A percentile compares a stretch with the other conserved stretches of the same genome.
phyloP scores from a whole-genome alignment of 1,284 basidiomycete species.

The Leccinum pachyderme region DNA sequence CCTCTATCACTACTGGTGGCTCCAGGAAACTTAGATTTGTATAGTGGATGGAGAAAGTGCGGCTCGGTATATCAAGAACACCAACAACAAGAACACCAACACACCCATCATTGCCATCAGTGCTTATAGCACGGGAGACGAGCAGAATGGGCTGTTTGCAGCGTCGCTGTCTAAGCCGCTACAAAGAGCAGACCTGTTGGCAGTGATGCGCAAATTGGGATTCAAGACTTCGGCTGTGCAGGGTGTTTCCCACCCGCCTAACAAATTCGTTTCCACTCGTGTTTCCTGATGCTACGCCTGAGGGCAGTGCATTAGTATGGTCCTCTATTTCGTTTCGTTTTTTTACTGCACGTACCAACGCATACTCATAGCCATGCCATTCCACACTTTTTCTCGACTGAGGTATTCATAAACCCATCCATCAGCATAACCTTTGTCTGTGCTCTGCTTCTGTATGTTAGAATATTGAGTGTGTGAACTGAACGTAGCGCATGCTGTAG shows the following conservation, averaged over 20 bases:
- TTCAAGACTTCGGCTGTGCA: slow-evolving; percentile 84
- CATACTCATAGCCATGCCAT: slow-evolving; percentile 35
- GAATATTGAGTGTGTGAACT: slow-evolving; percentile 25
- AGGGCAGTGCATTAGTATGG: slow-evolving; percentile 13
- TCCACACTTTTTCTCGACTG: slow-evolving; percentile 14
- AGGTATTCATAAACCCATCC: slow-evolving; percentile 30
- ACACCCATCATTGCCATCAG: slow-evolving; percentile 93
- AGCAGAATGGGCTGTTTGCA: slow-evolving; percentile 78
- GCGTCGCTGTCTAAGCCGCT: slow-evolving; percentile 87
- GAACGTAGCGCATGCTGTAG: neutral
- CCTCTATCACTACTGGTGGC: neutral
- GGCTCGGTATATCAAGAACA: slow-evolving; percentile 90
- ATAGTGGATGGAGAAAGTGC: slow-evolving; percentile 89
- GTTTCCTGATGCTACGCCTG: slow-evolving; percentile 26
- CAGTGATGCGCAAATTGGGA: slow-evolving; percentile 79
- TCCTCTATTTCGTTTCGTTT: slow-evolving; percentile 30
- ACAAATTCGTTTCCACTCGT: slow-evolving; percentile 49
- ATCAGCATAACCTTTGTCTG: slow-evolving; percentile 35
- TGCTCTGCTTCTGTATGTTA: slow-evolving; percentile 44
- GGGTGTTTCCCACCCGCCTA: slow-evolving; percentile 43
- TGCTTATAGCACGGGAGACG: slow-evolving; percentile 74
- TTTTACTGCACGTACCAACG: slow-evolving; percentile 29
- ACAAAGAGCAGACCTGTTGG: slow-evolving; percentile 80
- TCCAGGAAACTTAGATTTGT: slow-evolving; percentile 5
- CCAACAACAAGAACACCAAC: slow-evolving; percentile 86